Evolutionary conservation across 352 stramenopile species (phyloP).

Genomic region (Phytophthora hybrid): DNA sequence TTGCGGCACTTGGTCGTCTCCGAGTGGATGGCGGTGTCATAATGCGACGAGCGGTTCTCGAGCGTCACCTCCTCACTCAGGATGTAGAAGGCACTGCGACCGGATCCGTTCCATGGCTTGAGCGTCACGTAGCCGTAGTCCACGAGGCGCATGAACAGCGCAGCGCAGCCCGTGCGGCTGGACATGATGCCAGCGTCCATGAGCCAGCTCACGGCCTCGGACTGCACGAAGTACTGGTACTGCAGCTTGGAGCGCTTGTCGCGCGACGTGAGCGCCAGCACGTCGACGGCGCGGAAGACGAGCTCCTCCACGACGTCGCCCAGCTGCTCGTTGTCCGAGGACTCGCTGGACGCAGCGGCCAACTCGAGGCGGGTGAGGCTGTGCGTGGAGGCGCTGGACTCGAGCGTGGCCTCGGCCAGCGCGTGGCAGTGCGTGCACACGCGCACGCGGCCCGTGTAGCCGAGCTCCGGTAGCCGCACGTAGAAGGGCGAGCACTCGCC

Average conservation of each 20-base stretch:
- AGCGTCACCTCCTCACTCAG: conserved; percentile 71
- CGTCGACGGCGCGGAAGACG: conserved; percentile 67
- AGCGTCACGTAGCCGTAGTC: conserved; percentile 76
- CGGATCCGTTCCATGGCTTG: conserved; percentile 61
- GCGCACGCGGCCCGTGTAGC: conserved; percentile 74
- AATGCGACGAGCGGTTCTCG: conserved; percentile 69
- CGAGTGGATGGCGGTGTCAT: conserved; percentile 70
- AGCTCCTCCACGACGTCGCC: conserved; percentile 69
- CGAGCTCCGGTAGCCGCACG: conserved; percentile 63
- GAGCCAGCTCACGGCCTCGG: conserved; percentile 86
- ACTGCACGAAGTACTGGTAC: conserved; percentile 90
- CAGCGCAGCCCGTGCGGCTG: conserved; percentile 58
- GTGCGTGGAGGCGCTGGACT: conserved; percentile 41
- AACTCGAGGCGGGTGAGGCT: conserved; percentile 33
- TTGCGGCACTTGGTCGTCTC: conserved; percentile 87
- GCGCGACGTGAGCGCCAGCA: conserved; percentile 69
- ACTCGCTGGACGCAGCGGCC: conserved; percentile 45
- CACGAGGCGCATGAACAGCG: conserved; percentile 74
- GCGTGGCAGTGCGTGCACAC: conserved; percentile 78
- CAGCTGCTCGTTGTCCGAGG: conserved; percentile 61
- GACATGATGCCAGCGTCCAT: conserved; percentile 70
- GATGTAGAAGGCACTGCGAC: conserved; percentile 71
- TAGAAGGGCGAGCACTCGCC: conserved; percentile 73
- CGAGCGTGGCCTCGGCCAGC: conserved; percentile 37
- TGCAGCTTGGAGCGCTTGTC: conserved; percentile 79